A percentile compares a stretch with the other conserved stretches of the same genome.
phyloP scores from a whole-genome alignment of 202 grass and related monocot species.

The Zoysia matrella region DNA sequence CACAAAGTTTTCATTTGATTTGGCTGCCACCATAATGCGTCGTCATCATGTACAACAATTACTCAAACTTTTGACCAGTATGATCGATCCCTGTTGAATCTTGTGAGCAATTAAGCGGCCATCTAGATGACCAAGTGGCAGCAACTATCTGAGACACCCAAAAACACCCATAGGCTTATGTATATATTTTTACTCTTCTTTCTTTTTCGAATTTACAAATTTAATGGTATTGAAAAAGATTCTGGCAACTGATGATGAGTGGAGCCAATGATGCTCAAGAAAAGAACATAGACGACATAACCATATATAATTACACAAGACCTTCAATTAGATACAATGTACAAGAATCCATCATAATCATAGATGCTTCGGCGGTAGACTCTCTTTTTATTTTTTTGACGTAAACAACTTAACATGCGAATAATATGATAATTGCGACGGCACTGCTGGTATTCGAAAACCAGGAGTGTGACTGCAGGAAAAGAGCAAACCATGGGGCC shows the following conservation, averaged over 20 bases:
- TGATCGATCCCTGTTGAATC: neutral
- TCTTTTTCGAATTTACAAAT: neutral
- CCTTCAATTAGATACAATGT: slow-evolving; percentile 22
- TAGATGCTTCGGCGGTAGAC: slow-evolving; percentile 1
- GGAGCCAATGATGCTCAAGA: slow-evolving; percentile 16
- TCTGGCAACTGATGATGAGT: neutral
- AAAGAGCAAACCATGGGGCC: slow-evolving; percentile 32
- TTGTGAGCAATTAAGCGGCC: slow-evolving; percentile 2
- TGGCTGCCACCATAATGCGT: slow-evolving; percentile 7
- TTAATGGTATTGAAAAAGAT: slow-evolving; percentile 1
- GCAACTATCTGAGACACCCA: slow-evolving; percentile 8
- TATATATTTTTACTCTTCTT: neutral
- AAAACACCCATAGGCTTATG: slow-evolving; percentile 9
- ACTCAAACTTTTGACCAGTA: slow-evolving; percentile 25
- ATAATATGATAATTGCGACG: slow-evolving; percentile 4
- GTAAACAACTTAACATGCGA: slow-evolving; percentile 18
- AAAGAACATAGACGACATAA: neutral
- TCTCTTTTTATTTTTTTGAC: neutral
- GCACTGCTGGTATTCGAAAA: slow-evolving; percentile 43
- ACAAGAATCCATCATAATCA: slow-evolving; percentile 11
- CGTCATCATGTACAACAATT: neutral
- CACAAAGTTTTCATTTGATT: neutral
- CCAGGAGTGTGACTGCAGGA: slow-evolving; percentile 48
- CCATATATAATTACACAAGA: neutral
- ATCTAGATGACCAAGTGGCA: slow-evolving; percentile 20